Base-by-base conservation (phyloP, 225 moss, liverwort and hornwort species). In the Marchantia polymorpha region DNA sequence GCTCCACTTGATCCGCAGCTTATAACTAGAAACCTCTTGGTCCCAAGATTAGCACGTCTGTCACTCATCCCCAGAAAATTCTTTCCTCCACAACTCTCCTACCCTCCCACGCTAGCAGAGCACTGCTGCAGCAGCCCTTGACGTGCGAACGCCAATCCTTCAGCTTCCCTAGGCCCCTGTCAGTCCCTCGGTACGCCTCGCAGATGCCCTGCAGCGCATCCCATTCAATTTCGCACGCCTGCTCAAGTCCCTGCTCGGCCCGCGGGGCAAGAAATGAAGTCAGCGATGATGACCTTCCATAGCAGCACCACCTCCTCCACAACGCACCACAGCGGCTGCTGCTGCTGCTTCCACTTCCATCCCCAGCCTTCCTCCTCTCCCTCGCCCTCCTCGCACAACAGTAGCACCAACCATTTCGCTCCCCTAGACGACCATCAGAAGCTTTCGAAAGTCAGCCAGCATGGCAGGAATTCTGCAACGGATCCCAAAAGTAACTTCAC, bases 391-490 rank as follows among this genome's bases (percentile, higher is more conserved):
- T 12, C 75, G 31, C 64, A 39, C 39, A 39, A n/a, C 48, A 47
- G 23, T 23, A 39, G 51, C 75, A 46, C 75, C 75, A 58, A 53
- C 53, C 73, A 71, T 71, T 50, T 73, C 53, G 53, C 49, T 56
- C 56, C 75, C 56, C 7, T 39, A 49, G 64, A 65, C 65, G 39
- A 65, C 65, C 50, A 77, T 25, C 77, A 55, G 20, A 64, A 48
- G 27, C 50, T 25, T 76, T 46, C 64, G 15, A 50, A 52, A 14
- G 60, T n/a, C 63, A 76, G 60, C 60, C 76, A 76, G 60, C 77
- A 61, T 77, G 77, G 64, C 77, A 76, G 46, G 59, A 77, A 77
- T 65, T 65, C 25, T 49, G 50, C 77, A 51, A 27, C 61, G 49
- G 77, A 64, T 66, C 63, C 25, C 65, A 65, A 73, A 77, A 52